Percentiles rank a stretch among this genome's conserved stretches.
Conservation (phyloP, 2,329 filamentous ascomycete genomes). For the Trichoderma sp. region DNA sequence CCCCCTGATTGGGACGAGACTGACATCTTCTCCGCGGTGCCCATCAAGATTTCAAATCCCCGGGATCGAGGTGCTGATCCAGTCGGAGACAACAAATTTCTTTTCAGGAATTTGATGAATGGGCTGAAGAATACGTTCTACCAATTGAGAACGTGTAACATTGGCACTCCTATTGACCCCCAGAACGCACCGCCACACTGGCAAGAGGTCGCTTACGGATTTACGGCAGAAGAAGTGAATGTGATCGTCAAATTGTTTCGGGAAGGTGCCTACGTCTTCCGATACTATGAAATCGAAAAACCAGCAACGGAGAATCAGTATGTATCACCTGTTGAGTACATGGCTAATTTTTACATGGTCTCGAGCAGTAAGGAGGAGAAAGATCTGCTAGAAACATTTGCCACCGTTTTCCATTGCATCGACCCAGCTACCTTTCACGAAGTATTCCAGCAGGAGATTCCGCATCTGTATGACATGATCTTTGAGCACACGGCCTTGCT, state of each 20-base stretch:
- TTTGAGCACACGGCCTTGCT: conserved; percentile 93
- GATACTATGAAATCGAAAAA: conserved; percentile 93
- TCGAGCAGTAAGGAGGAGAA: conserved; percentile 96
- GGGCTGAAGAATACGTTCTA: conserved; percentile 97
- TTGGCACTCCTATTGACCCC: conserved; percentile 70
- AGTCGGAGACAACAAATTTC: conserved; percentile 94
- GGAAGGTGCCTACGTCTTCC: conserved; percentile 93
- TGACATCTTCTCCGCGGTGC: conserved; percentile 94
- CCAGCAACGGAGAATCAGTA: conserved; percentile 71
- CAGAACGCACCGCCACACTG: conserved; percentile 84
- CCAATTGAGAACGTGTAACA: conserved; percentile 88
- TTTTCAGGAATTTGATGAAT: conserved; percentile 96
- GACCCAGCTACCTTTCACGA: conserved; percentile 98
- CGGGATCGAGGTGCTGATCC: conserved; percentile 88
- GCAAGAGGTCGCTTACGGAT: conserved; percentile 94
- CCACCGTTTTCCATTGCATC: conserved; percentile 97
- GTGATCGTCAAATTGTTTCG: conserved; percentile 97
- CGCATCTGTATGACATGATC: conserved; percentile 94
- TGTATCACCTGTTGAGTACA: conserved; percentile 83
- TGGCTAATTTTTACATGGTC: conserved; percentile 93
- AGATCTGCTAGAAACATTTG: conserved; percentile 94
- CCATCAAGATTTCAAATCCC: conserved; percentile 92
- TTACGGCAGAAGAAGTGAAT: conserved; percentile 94
- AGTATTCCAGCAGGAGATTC: conserved; percentile 96
- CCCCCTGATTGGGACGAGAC: conserved; percentile 96